phyloP scores from a whole-genome alignment of 345 rosid species.

The Eucalyptus tenuipes region DNA sequence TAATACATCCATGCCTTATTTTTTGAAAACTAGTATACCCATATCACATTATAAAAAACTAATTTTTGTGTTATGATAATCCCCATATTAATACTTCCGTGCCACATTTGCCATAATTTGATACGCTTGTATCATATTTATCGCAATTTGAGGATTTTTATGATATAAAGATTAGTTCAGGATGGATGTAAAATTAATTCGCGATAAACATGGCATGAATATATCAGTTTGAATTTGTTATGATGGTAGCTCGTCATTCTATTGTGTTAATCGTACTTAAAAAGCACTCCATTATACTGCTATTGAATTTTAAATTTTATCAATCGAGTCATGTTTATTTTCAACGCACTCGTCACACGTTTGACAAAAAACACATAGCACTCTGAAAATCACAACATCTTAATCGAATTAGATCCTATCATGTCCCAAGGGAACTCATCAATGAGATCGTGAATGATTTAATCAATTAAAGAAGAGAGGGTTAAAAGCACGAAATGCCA shows the following conservation, averaged over 20 bases:
- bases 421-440: accelerated
- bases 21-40: no score
- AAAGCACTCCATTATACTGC: accelerated
- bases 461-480: no score
- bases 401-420: accelerated
- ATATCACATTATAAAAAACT: not conserved
- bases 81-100: no score
- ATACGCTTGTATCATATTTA: no score
- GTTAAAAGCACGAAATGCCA: no score
- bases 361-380: not conserved
- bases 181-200: no score
- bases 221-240: accelerated
- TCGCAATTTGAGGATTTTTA: accelerated
- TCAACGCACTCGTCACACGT: accelerated
- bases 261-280: accelerated
- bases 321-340: not conserved
- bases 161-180: no score
- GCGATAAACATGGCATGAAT: no score
- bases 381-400: accelerated
- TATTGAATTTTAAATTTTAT: not conserved
- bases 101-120: accelerated
- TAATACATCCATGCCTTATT: accelerated
- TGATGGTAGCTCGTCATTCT: no score
- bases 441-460: no score
- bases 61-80: no score